Evolutionary conservation across 805 yeast species (phyloP).

Genomic region (Suhomyces prunicola): DNA sequence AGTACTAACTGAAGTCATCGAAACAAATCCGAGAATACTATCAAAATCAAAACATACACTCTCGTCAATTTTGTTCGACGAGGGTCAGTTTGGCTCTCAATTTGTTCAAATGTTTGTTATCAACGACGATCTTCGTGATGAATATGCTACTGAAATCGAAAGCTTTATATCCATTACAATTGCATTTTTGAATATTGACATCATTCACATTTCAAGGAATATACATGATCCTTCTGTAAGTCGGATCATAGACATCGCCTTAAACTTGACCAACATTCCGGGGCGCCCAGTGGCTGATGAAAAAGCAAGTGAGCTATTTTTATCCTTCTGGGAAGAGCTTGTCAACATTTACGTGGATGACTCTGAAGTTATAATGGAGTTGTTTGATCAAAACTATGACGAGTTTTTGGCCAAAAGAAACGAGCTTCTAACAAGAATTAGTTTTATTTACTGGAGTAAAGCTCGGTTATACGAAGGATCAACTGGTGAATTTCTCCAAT

Average conservation of each 20-base stretch:
- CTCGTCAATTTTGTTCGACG: conserved; percentile 36
- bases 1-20: conserved; percentile 44
- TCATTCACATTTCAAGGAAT: conserved; percentile 39
- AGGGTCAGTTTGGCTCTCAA: conserved; percentile 40
- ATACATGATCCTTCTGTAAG: conserved; percentile 34
- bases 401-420: conserved; percentile 15
- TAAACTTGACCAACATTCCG: conserved; percentile 54
- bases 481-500: conserved; percentile 58
- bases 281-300: conserved; percentile 61
- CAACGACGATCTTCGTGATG: conserved; percentile 26
- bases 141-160: conserved; percentile 32
- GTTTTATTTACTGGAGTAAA: conserved; percentile 68
- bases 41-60: conserved; percentile 25
- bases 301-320: conserved; percentile 45
- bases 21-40: conserved; percentile 43
- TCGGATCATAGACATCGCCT: conserved; percentile 45
- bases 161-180: conserved; percentile 46
- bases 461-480: conserved; percentile 45
- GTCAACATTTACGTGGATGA: conserved; percentile 56
- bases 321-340: conserved; percentile 68
- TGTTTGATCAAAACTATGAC: conserved; percentile 11
- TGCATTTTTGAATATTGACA: conserved; percentile 46
- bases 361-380: conserved; percentile 24
- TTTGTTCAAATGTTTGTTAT: conserved; percentile 35
- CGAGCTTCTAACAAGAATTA: conserved; percentile 47